phyloP scores from a whole-genome alignment of 768 basidiomycete species.

The Pholiota molesta region DNA sequence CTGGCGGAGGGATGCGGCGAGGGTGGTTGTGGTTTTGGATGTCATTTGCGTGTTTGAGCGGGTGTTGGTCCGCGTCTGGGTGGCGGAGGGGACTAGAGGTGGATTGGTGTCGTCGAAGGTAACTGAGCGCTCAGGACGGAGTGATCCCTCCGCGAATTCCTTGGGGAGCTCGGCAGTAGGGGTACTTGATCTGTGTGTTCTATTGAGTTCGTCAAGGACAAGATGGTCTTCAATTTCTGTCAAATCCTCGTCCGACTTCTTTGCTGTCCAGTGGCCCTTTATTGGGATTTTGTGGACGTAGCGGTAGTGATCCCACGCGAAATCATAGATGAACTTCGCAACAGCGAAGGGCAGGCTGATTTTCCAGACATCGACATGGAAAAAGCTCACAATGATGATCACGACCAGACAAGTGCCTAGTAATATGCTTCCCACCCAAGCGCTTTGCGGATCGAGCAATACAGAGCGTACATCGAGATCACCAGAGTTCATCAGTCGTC shows the following conservation, averaged over 20 bases:
- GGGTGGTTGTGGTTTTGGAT: neutral
- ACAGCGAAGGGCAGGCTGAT: conserved; percentile 83
- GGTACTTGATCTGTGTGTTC: conserved; percentile 10
- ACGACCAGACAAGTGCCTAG: conserved; percentile 70
- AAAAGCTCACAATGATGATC: conserved; percentile 75
- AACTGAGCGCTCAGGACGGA: neutral
- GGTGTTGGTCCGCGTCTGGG: neutral
- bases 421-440: conserved; percentile 70
- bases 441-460: conserved; percentile 77
- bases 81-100: neutral
- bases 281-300: conserved; percentile 27
- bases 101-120: neutral
- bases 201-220: conserved; percentile 27
- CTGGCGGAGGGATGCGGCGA: neutral
- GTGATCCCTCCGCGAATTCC: neutral
- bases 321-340: conserved; percentile 71
- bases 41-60: neutral
- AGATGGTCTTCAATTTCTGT: conserved; percentile 25
- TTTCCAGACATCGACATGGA: conserved; percentile 82
- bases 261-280: neutral
- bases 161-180: conserved; percentile 25
- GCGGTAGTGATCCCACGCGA: conserved; percentile 58
- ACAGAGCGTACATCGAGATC: conserved; percentile 57
- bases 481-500: conserved; percentile 35
- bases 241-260: conserved; percentile 12